These are phyloP conservation scores for Ogataea allantospora DNA, from an alignment of 805 yeast genomes.

Conservation along the genomic window DNA sequence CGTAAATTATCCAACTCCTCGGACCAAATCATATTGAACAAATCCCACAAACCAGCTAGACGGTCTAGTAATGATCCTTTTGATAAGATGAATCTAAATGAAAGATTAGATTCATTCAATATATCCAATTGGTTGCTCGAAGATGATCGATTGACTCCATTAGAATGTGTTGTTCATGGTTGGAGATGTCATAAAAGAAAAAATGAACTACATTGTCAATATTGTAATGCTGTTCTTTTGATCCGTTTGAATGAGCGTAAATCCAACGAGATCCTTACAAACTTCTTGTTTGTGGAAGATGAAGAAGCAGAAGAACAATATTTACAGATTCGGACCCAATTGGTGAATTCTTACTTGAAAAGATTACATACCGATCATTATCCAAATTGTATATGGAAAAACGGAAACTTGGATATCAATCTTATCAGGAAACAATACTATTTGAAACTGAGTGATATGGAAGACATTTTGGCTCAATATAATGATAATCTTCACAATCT, in stretches of 20 bases:
- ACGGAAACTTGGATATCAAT: conserved; percentile 13
- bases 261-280: conserved; percentile 11
- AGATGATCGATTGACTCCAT: conserved; percentile 38
- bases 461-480: conserved; percentile 23
- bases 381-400: conserved; percentile 28
- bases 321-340: conserved; percentile 17
- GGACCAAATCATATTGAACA: conserved; percentile 8
- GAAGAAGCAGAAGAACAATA: conserved; percentile 24
- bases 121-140: conserved; percentile 47
- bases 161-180: conserved; percentile 50
- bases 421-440: conserved; percentile 27
- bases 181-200: conserved; percentile 43
- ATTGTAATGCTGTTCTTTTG: conserved; percentile 33
- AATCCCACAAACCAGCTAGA: conserved; percentile 3
- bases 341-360: conserved; percentile 27
- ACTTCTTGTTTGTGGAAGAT: conserved; percentile 20
- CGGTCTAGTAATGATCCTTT: conserved; percentile 19
- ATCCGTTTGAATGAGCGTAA: conserved; percentile 27
- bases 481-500: conserved; percentile 16
- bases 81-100: conserved; percentile 32
- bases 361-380: conserved; percentile 31
- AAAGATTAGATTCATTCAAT: conserved; percentile 43
- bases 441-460: conserved; percentile 27
- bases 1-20: conserved; percentile 24
- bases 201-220: conserved; percentile 35